Percentiles rank a stretch among this genome's conserved stretches.
These are phyloP conservation scores for Collariella sp. DNA, from an alignment of 495 filamentous ascomycete species.

Conservation along the genomic window DNA sequence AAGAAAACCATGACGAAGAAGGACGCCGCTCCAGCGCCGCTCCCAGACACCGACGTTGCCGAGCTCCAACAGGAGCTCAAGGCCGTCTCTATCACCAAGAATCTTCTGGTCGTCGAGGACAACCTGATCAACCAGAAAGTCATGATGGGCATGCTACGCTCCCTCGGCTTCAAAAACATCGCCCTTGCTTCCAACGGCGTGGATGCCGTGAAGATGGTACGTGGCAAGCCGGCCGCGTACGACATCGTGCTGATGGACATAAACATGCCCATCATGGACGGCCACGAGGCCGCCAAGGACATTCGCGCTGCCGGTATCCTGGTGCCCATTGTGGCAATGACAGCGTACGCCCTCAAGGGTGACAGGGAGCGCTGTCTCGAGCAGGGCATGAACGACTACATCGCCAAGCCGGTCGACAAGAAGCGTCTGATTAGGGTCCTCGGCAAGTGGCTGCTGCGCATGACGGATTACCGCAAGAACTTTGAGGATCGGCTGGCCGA, in stretches of 20 bases:
- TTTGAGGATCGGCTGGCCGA: neutral
- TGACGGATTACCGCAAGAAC: slow-evolving; percentile 8
- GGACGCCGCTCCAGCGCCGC: slow-evolving; percentile 1
- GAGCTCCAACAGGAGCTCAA: slow-evolving; percentile 15
- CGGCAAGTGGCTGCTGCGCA: slow-evolving; percentile 36
- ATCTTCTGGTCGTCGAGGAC: slow-evolving; percentile 50
- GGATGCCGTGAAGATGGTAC: slow-evolving; percentile 47
- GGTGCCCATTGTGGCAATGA: slow-evolving; percentile 56
- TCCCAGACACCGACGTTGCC: slow-evolving; percentile 14
- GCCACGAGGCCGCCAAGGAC: slow-evolving; percentile 31
- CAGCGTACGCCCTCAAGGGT: slow-evolving; percentile 54
- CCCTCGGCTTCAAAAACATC: slow-evolving; percentile 45
- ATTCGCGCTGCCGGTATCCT: slow-evolving; percentile 32
- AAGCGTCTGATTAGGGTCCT: slow-evolving; percentile 29
- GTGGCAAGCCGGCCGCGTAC: slow-evolving; percentile 42
- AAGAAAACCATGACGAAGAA: slow-evolving; percentile 7
- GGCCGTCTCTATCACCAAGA: slow-evolving; percentile 29
- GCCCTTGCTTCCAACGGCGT: slow-evolving; percentile 49
- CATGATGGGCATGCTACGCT: slow-evolving; percentile 49
- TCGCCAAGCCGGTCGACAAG: slow-evolving; percentile 52
- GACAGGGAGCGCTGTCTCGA: slow-evolving; percentile 50
- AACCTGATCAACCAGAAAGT: slow-evolving; percentile 58
- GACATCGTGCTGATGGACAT: slow-evolving; percentile 49
- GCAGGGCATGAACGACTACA: slow-evolving; percentile 55
- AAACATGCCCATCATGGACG: slow-evolving; percentile 44